A percentile compares a stretch with the other conserved stretches of the same genome.
Evolutionary conservation across 176 grass and related monocot genomes (phyloP).

Genomic region (Cocos nucifera): DNA sequence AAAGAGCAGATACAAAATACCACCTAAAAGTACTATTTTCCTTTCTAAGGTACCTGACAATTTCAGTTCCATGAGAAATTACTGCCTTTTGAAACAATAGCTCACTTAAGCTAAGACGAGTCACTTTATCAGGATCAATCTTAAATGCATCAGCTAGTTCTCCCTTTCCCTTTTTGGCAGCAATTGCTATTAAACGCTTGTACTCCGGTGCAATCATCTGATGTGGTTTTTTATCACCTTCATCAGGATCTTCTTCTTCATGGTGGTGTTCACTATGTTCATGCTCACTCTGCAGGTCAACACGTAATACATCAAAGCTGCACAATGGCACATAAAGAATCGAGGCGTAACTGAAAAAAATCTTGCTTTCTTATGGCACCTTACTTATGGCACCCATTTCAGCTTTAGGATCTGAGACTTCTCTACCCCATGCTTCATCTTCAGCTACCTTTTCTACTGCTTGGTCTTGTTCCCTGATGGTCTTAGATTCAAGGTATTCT

Average conservation of each 20-base stretch:
- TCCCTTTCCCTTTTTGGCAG: conserved; percentile 5
- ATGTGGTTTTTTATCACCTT: neutral
- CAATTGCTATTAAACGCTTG: conserved; percentile 3
- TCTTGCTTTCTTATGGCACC: too few relatives aligned
- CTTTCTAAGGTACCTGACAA: neutral
- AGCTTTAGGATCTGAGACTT: neutral
- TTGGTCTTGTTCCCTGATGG: neutral
- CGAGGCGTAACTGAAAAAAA: too few relatives aligned
- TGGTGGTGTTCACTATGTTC: neutral
- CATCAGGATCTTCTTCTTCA: conserved; percentile 9
- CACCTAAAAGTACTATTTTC: too few relatives aligned
- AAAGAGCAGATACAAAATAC: too few relatives aligned
- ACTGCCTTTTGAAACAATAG: neutral
- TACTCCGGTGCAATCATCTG: neutral
- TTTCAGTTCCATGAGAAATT: neutral
- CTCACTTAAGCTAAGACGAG: conserved; percentile 14
- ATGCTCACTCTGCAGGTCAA: neutral
- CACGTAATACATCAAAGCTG: neutral
- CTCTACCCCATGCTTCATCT: neutral
- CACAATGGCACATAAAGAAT: neutral
- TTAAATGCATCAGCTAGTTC: neutral
- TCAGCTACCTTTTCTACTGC: neutral
- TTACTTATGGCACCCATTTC: neutral
- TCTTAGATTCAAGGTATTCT: conserved; percentile 9
- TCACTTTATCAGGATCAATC: conserved; percentile 1